Evolutionary conservation across 2,329 filamentous ascomycete genomes (phyloP), one percentile per base, ranked within the genome.

Genomic region (Nemania sp.): DNA sequence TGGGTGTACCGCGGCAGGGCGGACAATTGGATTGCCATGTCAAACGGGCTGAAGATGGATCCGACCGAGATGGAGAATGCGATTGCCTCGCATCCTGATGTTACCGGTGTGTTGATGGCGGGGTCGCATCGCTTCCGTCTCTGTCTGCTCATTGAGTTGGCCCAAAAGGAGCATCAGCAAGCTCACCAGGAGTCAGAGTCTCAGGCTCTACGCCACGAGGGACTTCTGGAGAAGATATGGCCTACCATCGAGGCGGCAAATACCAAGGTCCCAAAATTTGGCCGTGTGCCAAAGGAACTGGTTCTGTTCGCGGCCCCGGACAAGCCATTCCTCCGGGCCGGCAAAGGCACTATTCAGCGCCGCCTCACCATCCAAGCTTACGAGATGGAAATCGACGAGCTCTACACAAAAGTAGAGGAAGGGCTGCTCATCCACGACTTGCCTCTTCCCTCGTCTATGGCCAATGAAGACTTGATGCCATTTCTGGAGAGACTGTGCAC

Each of bases 1-100:
- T 64, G 62, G 62, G 32, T 55, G 1, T 78, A 78, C 52, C 77
- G 74, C 32, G 77, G 76, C 3, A 75, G 75, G 64, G 77, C 73
- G 51, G 75, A 75, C 63, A 77, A 78, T 6, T 76, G 74, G 59
- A 75, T 74, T 3, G 75, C 74, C n/a, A 77, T 77, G 51, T 74
- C 77, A 42, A 77, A 73, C 21, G 73, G 73, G 1, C 71, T 75
- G 2, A 77, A 70, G 43, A 72, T 73, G 45, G 75, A 76, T 3
- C 74, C 75, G 2, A 77, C 68, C 5, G 78, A 65, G n/a, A 78
- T 72, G 50, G 76, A 72, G 72, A 72, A 77, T n/a, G 72, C 63
- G 0, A 77, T 75, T 12, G 74, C 73, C 1, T 29, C 59, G 3
- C 57, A 63, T 37, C 59, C 59, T 3, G 47, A 58, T 43, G 51